Base-by-base conservation (phyloP, 2,329 filamentous ascomycete species). In the Pleomassaria siparia region DNA sequence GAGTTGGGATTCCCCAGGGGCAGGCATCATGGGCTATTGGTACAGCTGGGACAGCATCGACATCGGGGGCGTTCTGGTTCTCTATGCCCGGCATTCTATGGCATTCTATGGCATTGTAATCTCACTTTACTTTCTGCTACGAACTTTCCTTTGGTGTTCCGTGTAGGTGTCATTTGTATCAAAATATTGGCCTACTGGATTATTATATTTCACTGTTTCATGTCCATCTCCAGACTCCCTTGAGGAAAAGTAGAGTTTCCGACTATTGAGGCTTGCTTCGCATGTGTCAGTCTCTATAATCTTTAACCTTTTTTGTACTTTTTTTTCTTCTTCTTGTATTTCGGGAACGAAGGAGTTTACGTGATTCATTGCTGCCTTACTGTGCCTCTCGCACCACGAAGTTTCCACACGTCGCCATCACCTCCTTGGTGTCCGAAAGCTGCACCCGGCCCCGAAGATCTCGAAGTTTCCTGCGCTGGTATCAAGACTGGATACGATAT, bases 401-500 rank as follows among this genome's bases (percentile, higher is more conserved):
- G n/a, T 64, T 67, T 36, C 51, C 60, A 4, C 54, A 45, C 44
- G 46, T 56, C 15, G 26, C 18, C 1, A 16, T 59, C n/a, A 40
- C 55, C 1, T 6, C 37, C 7, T 11, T 39, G 2, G 21, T 40
- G 2, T 61, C 64, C 2, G 53, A 43, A 12, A 12, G 40, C 6
- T 52, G 53, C 2, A 46, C 55, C 4, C 41, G 72, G 72, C 1
- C 55, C 58, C 15, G 72, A 74, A 45, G 72, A 81, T 50, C 67
- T 81, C 1, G 78, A 81, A 54, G 64, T 68, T 4, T 50, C 53
- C 0, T 41, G 51, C 3, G 58, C 64, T 0, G 71, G 71, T 3
- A 47, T 66, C 1, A 59, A 63, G 35, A 78, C 74, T 0, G 66
- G 66, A 12, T 81, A 80, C 54, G 72, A 77, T 46, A 69, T 79